These are phyloP conservation scores for Pythium guiyangense DNA, from an alignment of 352 stramenopile genomes.

Conservation along the genomic window DNA sequence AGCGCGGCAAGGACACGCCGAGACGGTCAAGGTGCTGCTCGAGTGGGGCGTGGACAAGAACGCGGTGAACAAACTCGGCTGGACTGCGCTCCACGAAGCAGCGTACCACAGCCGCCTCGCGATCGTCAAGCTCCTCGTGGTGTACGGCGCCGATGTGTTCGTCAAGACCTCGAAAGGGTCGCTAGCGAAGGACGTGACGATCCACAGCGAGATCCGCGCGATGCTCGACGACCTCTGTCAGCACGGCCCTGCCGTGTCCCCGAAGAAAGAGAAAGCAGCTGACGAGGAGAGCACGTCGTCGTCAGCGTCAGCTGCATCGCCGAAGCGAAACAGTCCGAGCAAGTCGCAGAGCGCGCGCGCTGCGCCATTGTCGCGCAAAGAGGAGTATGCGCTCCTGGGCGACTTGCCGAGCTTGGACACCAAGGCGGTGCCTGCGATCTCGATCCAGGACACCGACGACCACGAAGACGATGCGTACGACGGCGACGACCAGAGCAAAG, in stretches of 20 bases:
- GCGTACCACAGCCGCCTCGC: conserved; percentile 73
- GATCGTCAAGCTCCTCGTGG: conserved; percentile 71
- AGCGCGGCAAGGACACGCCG: conserved; percentile 53
- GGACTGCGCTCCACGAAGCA: conserved; percentile 76
- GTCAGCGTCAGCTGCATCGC: neutral
- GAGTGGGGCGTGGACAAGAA: conserved; percentile 83
- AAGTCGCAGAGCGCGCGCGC: conserved; percentile 18
- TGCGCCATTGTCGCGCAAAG: conserved; percentile 58
- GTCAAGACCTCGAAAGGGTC: conserved; percentile 63
- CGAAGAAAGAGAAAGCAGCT: conserved; percentile 20
- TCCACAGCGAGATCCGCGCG: conserved; percentile 68
- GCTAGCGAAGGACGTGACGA: conserved; percentile 66
- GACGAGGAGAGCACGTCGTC: conserved; percentile 7
- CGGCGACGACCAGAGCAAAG: conserved; percentile 21
- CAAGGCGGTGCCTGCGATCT: conserved; percentile 27
- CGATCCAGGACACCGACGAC: conserved; percentile 45
- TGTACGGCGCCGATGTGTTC: conserved; percentile 72
- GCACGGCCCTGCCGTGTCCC: conserved; percentile 22
- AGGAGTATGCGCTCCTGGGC: conserved; percentile 75
- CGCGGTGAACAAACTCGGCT: conserved; percentile 62
- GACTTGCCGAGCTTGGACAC: conserved; percentile 62
- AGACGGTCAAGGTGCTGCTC: conserved; percentile 67
- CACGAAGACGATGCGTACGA: conserved; percentile 20
- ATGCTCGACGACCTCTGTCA: conserved; percentile 74
- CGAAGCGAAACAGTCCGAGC: conserved; percentile 25